A percentile compares a stretch with the other conserved stretches of the same genome.
These are phyloP conservation scores for Vitis hybrid DNA, from an alignment of 177 flowering plant species.

Conservation along the genomic window DNA sequence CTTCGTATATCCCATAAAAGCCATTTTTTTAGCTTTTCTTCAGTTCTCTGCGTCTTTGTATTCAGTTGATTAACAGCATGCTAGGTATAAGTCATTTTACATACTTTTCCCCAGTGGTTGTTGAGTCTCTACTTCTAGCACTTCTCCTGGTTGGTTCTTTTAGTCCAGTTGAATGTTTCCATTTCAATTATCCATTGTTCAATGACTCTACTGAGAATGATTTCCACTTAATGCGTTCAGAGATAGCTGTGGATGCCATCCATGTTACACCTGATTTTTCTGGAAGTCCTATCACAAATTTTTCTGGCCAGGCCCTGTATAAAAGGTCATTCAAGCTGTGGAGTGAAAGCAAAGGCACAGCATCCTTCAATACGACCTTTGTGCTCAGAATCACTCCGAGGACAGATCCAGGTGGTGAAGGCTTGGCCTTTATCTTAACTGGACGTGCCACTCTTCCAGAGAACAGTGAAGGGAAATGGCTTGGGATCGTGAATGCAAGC, in stretches of 20 bases:
- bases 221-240: slow-evolving; percentile 4
- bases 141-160: neutral
- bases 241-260: slow-evolving; percentile 10
- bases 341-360: slow-evolving; percentile 8
- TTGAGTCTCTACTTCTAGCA: neutral
- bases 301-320: slow-evolving; percentile 22
- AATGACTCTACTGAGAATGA: neutral
- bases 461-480: slow-evolving; percentile 55
- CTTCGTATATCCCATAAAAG: too few relatives aligned
- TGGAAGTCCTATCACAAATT: neutral
- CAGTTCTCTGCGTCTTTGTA: too few relatives aligned
- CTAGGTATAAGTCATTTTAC: too few relatives aligned
- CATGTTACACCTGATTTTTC: slow-evolving; percentile 27
- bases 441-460: slow-evolving; percentile 18
- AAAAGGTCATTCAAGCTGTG: slow-evolving; percentile 31
- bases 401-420: slow-evolving; percentile 48
- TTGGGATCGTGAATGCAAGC: slow-evolving; percentile 46
- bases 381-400: slow-evolving; percentile 32
- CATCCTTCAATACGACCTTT: slow-evolving; percentile 61
- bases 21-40: too few relatives aligned
- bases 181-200: slow-evolving; percentile 12
- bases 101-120: neutral
- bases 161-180: neutral
- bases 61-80: too few relatives aligned
- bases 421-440: slow-evolving; percentile 54